These are phyloP conservation scores for Echium plantagineum DNA, from an alignment of 257 asterid species.

Conservation along the genomic window DNA sequence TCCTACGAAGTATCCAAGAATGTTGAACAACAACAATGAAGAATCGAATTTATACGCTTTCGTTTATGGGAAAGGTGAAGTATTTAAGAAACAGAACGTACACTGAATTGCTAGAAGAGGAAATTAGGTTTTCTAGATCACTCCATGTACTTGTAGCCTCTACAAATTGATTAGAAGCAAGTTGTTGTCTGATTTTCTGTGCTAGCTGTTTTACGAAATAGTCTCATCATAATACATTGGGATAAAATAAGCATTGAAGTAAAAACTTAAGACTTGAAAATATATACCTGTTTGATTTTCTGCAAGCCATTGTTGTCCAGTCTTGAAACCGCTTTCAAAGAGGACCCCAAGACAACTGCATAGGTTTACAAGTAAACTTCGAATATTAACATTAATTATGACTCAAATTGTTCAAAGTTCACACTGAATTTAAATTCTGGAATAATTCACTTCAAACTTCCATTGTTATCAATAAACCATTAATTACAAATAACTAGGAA, in stretches of 20 bases:
- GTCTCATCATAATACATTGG: conserved; percentile 3
- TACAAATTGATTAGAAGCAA: conserved; percentile 36
- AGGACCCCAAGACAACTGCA: conserved; percentile 96
- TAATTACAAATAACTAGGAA: neutral
- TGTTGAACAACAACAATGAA: neutral
- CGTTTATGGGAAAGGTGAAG: neutral
- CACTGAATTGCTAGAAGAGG: conserved; percentile 47
- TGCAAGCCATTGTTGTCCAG: conserved; percentile 53
- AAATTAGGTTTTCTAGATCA: conserved; percentile 40
- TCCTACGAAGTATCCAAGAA: conserved; percentile 33
- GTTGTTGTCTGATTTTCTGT: conserved; percentile 34
- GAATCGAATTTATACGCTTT: neutral
- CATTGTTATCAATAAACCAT: no score
- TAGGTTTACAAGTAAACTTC: neutral
- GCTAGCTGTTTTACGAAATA: conserved; percentile 48
- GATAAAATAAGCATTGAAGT: no score
- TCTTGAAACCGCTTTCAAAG: conserved; percentile 82
- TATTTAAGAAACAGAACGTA: conserved; percentile 8
- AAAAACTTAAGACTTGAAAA: no score
- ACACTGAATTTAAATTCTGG: no score
- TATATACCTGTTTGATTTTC: conserved; percentile 58
- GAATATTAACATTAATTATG: no score
- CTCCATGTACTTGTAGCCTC: conserved; percentile 70
- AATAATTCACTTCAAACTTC: no score
- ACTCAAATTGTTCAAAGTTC: no score